Evolutionary conservation across 768 basidiomycete genomes (phyloP).

Genomic region (Rhodotorula sphaerocarpa): DNA sequence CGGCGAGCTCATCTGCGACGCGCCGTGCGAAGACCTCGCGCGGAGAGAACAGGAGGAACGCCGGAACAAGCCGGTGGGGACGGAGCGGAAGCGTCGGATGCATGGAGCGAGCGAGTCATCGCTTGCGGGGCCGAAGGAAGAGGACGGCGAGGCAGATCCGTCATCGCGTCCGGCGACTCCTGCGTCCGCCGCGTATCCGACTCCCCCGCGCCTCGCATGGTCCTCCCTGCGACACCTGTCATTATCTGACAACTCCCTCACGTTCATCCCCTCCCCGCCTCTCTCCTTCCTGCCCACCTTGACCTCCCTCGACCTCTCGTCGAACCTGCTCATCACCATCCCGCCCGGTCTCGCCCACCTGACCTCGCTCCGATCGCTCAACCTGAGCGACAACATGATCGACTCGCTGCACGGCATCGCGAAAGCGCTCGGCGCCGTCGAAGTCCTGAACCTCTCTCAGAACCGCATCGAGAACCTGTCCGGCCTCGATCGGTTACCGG

Average conservation of each 20-base stretch:
- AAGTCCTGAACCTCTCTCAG: constrained; percentile 66
- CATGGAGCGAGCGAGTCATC: not conserved
- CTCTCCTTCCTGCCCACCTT: constrained; percentile 63
- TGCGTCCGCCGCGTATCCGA: constrained; percentile 9
- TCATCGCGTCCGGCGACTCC: not conserved
- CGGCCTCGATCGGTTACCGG: constrained; percentile 79
- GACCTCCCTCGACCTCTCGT: constrained; percentile 66
- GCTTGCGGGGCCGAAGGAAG: not conserved
- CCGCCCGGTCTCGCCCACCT: constrained; percentile 66
- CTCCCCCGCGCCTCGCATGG: constrained; percentile 29
- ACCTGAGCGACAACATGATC: constrained; percentile 95
- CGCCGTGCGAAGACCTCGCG: constrained; percentile 66
- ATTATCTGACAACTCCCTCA: constrained; percentile 69
- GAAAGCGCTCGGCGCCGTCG: constrained; percentile 65
- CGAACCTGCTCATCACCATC: constrained; percentile 76
- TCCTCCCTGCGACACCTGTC: constrained; percentile 64
- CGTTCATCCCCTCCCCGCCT: constrained; percentile 62
- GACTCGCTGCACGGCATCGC: constrained; percentile 88
- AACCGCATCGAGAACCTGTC: constrained; percentile 93
- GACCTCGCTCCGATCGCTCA: constrained; percentile 75
- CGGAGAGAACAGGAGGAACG: constrained; percentile 51
- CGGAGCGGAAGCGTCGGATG: constrained; percentile 6
- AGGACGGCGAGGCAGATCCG: not conserved
- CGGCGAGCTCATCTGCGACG: constrained; percentile 63
- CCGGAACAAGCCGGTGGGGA: constrained; percentile 5